Evolutionary conservation across 352 stramenopile genomes (phyloP).

Genomic region (Halophytophthora batemanensis): DNA sequence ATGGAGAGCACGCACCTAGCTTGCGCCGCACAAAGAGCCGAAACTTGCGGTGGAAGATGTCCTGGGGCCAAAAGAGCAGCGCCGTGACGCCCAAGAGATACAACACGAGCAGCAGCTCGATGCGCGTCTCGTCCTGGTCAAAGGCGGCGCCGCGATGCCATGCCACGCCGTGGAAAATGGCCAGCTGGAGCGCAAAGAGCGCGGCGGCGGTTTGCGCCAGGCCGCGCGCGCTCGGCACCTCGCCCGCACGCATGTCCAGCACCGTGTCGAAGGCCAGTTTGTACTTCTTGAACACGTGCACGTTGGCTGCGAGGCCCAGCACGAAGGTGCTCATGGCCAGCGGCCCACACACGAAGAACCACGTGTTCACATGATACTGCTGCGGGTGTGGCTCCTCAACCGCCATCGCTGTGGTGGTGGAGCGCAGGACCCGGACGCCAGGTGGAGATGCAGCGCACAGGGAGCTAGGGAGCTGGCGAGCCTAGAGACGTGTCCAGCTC

Average conservation of each 20-base stretch:
- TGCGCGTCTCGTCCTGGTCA: constrained; percentile 51
- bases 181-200: constrained; percentile 45
- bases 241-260: constrained; percentile 61
- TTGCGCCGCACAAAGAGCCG: constrained; percentile 55
- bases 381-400: constrained; percentile 19
- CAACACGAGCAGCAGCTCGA: constrained; percentile 65
- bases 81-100: constrained; percentile 44
- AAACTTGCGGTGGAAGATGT: constrained; percentile 68
- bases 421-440: too few relatives aligned
- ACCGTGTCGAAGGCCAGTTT: constrained; percentile 63
- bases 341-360: constrained; percentile 81
- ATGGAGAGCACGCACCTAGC: constrained; percentile 22
- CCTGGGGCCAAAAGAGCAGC: constrained; percentile 59
- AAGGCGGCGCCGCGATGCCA: constrained; percentile 38
- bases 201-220: constrained; percentile 33
- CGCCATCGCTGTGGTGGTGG: constrained; percentile 1
- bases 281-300: constrained; percentile 58
- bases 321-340: constrained; percentile 68
- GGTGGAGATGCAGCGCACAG: too few relatives aligned
- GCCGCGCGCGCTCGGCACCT: constrained; percentile 45
- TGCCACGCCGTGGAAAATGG: constrained; percentile 49
- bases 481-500: too few relatives aligned
- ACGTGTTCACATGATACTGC: constrained; percentile 42
- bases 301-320: constrained; percentile 57
- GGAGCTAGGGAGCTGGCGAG: too few relatives aligned